Percentiles rank a stretch among this genome's conserved stretches.
These are phyloP conservation scores for Gossypium thurberi DNA, from an alignment of 345 rosid species.

Conservation along the genomic window DNA sequence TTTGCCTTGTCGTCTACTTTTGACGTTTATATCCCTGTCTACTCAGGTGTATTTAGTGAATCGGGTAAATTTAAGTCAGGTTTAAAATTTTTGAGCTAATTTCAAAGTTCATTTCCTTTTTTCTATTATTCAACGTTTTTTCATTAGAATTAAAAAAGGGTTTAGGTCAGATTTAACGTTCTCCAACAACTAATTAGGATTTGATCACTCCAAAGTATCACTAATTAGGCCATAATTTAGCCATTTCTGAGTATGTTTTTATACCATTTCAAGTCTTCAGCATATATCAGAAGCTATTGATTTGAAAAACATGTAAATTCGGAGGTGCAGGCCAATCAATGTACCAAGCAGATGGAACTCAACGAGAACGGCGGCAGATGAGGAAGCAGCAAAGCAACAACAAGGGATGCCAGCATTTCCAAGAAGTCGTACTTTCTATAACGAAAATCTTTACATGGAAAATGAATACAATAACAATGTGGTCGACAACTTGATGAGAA, in stretches of 20 bases:
- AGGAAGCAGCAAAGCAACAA: conserved; percentile 24
- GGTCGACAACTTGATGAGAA: conserved; percentile 20
- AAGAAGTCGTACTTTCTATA: conserved; percentile 17
- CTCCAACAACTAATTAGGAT: background rate
- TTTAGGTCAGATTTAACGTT: too few species aligned
- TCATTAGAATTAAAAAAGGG: too few species aligned
- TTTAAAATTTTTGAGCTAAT: background rate
- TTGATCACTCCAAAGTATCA: background rate
- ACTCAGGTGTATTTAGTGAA: background rate
- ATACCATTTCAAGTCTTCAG: too few species aligned
- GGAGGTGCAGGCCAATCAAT: conserved; percentile 54
- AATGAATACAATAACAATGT: conserved; percentile 18
- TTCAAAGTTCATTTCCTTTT: background rate
- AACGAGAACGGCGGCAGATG: conserved; percentile 20
- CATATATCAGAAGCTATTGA: too few species aligned
- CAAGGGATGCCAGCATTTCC: conserved; percentile 21
- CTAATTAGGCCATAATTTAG: background rate
- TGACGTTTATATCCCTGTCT: conserved; percentile 10
- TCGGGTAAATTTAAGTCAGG: background rate
- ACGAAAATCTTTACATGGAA: conserved; percentile 30
- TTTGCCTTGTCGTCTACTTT: background rate
- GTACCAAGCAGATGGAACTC: conserved; percentile 73
- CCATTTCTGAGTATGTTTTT: background rate
- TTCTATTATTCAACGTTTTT: too few species aligned
- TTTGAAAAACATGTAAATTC: background rate